Conservation (phyloP, 768 basidiomycete genomes). For the Psilocybe cyanescens region DNA sequence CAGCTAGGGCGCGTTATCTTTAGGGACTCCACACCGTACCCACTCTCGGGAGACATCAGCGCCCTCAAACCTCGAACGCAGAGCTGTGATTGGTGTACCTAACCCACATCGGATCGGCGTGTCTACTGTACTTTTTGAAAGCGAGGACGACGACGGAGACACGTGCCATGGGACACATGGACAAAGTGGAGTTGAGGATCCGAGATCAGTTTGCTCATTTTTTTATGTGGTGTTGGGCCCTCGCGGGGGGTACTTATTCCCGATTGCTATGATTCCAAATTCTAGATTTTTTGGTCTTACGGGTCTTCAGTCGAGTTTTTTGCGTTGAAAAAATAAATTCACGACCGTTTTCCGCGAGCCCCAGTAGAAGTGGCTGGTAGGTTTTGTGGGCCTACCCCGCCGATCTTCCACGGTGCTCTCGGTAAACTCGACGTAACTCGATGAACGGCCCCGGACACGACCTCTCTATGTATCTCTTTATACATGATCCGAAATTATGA, state of each 20-base stretch:
- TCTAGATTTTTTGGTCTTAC: background rate
- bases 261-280: background rate
- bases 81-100: background rate
- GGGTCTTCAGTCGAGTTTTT: background rate
- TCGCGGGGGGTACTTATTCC: background rate
- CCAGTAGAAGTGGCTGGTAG: background rate
- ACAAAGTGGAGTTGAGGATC: background rate
- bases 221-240: background rate
- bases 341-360: background rate
- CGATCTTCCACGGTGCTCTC: background rate
- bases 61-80: background rate
- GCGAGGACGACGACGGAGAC: background rate
- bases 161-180: background rate
- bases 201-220: background rate
- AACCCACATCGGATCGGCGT: background rate
- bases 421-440: background rate
- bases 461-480: background rate
- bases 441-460: background rate
- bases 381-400: background rate
- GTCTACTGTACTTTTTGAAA: background rate
- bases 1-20: conserved; percentile 2
- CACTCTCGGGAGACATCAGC: background rate
- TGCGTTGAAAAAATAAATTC: background rate
- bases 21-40: background rate
- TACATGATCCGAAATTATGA: background rate